Evolutionary conservation across 345 rosid species (phyloP).

Genomic region (Camelina sativa): DNA sequence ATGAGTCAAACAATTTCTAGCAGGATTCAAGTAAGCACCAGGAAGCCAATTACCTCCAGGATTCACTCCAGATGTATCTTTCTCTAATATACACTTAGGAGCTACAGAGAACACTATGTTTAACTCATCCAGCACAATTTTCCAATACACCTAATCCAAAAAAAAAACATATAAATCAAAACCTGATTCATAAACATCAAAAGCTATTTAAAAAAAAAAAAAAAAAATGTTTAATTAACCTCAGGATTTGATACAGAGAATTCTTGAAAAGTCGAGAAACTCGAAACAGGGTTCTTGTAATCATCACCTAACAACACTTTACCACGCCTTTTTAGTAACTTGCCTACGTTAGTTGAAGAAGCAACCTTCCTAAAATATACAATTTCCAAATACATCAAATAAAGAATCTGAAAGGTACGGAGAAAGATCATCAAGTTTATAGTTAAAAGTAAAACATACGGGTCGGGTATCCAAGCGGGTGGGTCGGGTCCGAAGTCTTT

Average conservation of each 20-base stretch:
- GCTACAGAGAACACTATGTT: constrained; percentile 59
- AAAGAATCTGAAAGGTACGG: not conserved
- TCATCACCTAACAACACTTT: constrained; percentile 70
- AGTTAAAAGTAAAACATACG: constrained; percentile 46
- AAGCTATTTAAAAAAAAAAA: not conserved
- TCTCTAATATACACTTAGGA: constrained; percentile 64
- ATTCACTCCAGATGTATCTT: constrained; percentile 46
- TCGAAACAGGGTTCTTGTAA: constrained; percentile 76
- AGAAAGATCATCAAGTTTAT: not conserved
- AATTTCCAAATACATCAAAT: not conserved
- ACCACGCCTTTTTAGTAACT: constrained; percentile 70
- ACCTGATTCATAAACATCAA: not conserved
- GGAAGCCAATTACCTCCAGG: constrained; percentile 97
- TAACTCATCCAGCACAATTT: constrained; percentile 70
- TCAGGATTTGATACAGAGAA: constrained; percentile 88
- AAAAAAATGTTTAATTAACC: constrained; percentile 47
- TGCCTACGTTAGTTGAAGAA: constrained; percentile 67
- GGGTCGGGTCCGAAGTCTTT: constrained; percentile 82
- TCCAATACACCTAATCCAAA: constrained; percentile 75
- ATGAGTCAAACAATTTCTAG: constrained; percentile 64
- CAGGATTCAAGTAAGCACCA: constrained; percentile 82
- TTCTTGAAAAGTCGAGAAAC: constrained; percentile 82
- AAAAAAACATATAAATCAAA: not conserved
- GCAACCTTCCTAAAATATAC: constrained; percentile 60
- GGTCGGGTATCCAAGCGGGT: constrained; percentile 90